Evolutionary conservation across 148 eudicot species (phyloP).

Genomic region (Arctostaphylos glauca): DNA sequence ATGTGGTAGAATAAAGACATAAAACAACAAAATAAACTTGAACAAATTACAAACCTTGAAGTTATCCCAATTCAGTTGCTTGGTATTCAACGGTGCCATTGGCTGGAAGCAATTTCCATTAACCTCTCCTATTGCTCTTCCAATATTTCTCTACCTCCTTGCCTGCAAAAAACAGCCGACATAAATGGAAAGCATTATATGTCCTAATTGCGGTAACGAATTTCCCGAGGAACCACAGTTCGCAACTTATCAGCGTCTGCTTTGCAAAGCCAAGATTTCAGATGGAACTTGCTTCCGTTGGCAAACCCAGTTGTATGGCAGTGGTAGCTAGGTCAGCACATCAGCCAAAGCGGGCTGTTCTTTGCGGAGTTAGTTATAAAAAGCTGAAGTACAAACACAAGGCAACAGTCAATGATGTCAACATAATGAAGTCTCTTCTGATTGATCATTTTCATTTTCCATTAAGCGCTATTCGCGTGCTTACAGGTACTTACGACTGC

Average conservation of each 20-base stretch:
- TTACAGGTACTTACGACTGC: constrained; percentile 44
- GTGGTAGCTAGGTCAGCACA: not conserved
- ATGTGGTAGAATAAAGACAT: not conserved
- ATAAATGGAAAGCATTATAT: not conserved
- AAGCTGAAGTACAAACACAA: constrained; percentile 45
- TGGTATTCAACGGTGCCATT: not conserved
- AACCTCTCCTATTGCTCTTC: not conserved
- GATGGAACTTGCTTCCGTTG: not conserved
- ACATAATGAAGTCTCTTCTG: constrained; percentile 44
- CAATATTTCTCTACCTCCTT: not conserved
- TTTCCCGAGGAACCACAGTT: not conserved
- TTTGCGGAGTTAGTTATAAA: constrained; percentile 70
- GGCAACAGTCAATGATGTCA: constrained; percentile 57
- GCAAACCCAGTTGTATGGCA: not conserved
- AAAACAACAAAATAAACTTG: not conserved
- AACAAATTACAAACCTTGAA: not conserved
- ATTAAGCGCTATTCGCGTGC: constrained; percentile 37
- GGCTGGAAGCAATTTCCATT: not conserved
- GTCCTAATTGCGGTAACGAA: not conserved
- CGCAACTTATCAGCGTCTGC: not conserved
- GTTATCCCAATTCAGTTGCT: not conserved
- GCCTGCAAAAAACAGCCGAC: not conserved
- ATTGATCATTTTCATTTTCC: constrained; percentile 38
- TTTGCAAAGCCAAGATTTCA: not conserved
- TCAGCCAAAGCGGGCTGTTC: constrained; percentile 51